These are phyloP conservation scores for Galeopsis tetrahit DNA, from an alignment of 257 asterid species.

Conservation along the genomic window DNA sequence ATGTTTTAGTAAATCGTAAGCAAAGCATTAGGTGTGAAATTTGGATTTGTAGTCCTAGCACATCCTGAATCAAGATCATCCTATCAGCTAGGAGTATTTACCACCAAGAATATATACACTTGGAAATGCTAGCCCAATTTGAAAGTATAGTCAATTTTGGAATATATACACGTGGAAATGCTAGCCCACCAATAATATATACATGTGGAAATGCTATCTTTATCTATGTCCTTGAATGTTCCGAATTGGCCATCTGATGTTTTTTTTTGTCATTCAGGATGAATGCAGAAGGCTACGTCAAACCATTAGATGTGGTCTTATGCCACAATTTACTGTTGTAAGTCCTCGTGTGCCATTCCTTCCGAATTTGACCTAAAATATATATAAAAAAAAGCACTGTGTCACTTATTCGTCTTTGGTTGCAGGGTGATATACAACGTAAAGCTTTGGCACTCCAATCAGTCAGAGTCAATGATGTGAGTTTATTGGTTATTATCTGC, in stretches of 20 bases:
- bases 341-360: constrained; percentile 43
- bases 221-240: constrained; percentile 15
- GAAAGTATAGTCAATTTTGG: too few species aligned
- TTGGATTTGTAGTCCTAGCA: background rate
- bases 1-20: background rate
- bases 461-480: constrained; percentile 68
- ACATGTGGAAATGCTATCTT: constrained; percentile 19
- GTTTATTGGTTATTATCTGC: constrained; percentile 35
- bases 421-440: constrained; percentile 76
- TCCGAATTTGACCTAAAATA: constrained; percentile 25
- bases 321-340: constrained; percentile 74
- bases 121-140: too few species aligned
- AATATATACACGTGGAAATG: background rate
- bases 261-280: constrained; percentile 57
- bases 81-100: constrained; percentile 12
- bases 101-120: background rate
- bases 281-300: constrained; percentile 87
- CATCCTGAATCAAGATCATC: background rate
- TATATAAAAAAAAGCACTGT: background rate
- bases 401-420: constrained; percentile 32
- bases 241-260: constrained; percentile 17
- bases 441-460: constrained; percentile 76
- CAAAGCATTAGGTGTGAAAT: constrained; percentile 25
- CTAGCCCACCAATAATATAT: too few species aligned
- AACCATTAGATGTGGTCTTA: constrained; percentile 81